Conservation (phyloP, 1,139 yeast genomes). For the Lodderomyces orthopsilosis region DNA sequence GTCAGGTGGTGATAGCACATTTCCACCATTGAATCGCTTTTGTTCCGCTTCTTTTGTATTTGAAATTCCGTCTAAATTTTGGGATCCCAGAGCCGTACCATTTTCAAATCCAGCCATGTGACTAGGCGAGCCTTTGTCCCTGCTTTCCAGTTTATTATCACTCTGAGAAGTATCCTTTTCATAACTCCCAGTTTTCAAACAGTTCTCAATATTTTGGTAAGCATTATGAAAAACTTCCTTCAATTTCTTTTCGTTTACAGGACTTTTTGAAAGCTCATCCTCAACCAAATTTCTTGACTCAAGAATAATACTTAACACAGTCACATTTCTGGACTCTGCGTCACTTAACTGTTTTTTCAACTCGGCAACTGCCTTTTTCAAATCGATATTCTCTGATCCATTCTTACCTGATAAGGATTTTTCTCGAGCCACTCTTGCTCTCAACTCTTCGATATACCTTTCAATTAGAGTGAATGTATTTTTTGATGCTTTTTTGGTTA, state of each 20-base stretch:
- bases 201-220: neutral
- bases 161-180: neutral
- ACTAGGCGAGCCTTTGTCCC: neutral
- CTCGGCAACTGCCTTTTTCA: neutral
- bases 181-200: neutral
- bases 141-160: neutral
- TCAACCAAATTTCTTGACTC: neutral
- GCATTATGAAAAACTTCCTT: neutral
- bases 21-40: neutral
- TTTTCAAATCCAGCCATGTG: neutral
- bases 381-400: neutral
- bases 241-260: neutral
- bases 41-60: neutral
- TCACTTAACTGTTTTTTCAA: neutral
- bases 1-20: neutral
- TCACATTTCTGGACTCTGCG: constrained; percentile 1
- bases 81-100: neutral
- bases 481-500: neutral
- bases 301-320: neutral
- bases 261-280: neutral
- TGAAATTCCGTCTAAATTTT: neutral
- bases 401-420: neutral
- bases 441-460: constrained; percentile 1
- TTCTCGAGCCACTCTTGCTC: neutral
- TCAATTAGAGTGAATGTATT: neutral